These are phyloP conservation scores for Saccharomyces mikatae DNA, from an alignment of 805 yeast species.

Conservation along the genomic window DNA sequence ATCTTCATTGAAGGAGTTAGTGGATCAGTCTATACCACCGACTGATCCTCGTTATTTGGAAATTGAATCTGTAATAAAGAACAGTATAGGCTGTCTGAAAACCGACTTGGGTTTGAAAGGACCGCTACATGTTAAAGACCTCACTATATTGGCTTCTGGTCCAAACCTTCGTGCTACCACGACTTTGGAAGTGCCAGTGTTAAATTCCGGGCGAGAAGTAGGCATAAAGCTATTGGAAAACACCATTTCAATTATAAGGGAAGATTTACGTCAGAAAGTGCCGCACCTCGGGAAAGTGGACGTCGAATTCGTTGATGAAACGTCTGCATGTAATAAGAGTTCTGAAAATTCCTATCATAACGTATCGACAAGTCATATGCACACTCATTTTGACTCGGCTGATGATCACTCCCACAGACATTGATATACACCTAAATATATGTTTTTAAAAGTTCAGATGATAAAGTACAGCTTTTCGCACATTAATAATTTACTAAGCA, in stretches of 20 bases:
- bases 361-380: slow-evolving; percentile 43
- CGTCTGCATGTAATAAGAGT: not conserved
- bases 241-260: slow-evolving; percentile 33
- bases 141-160: slow-evolving; percentile 49
- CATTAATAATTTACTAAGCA: not conserved
- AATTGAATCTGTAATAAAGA: slow-evolving; percentile 35
- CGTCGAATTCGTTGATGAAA: slow-evolving; percentile 35
- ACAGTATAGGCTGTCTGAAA: slow-evolving; percentile 27
- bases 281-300: slow-evolving; percentile 38
- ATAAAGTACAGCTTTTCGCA: not conserved
- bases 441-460: not conserved
- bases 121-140: slow-evolving; percentile 33
- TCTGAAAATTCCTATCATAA: slow-evolving; percentile 1
- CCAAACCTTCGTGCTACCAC: slow-evolving; percentile 41
- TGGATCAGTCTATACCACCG: slow-evolving; percentile 59
- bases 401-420: not conserved
- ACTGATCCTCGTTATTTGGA: slow-evolving; percentile 42
- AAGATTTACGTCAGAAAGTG: slow-evolving; percentile 32
- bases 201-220: slow-evolving; percentile 39
- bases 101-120: slow-evolving; percentile 37
- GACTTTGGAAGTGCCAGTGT: slow-evolving; percentile 34
- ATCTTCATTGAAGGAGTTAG: slow-evolving; percentile 63
- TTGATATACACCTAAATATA: not conserved
- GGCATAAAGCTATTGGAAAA: slow-evolving; percentile 36
- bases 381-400: not conserved